Base-by-base conservation (phyloP, 169 alveolate genomes). In the Fabrea salina region DNA sequence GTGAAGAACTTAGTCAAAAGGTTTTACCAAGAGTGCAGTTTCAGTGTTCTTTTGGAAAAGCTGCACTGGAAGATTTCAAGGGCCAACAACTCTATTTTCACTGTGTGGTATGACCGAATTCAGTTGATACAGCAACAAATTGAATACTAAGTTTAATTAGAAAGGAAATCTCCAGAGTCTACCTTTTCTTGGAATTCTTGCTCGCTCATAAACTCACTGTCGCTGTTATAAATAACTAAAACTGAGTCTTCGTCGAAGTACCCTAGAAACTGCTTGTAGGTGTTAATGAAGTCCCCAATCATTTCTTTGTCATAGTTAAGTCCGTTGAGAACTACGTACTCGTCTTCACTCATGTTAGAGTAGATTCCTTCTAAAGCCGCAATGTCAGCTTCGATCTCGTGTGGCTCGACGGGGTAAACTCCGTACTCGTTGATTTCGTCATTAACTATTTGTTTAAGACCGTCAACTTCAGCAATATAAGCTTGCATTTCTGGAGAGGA, bases 1-100 rank as follows among this genome's bases (percentile, higher is more conserved):
- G 89, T 98, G 83, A 89, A 89, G 40, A 89, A 92, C 44, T 82
- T 93, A 13, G 74, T 83, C 25, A 90, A 89, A 8, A 86, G 97
- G 70, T 90, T 93, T 81, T 77, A 82, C 64, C 61, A 84, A 19
- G 89, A 83, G 19, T 5, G 0, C 11, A n/a, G 22, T 3, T 0
- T 16, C 40, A 6, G 11, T 3, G 5, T 30, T 57, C 74, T 33
- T 61, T 7, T 61, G 57, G 27, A 84, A 74, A 57, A 79, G 16
- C 22, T 68, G 61, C 16, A 68, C 27, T 19, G 44, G 30, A 68
- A 47, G 16, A 68, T 68, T 43, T 16, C 41, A 5, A 68, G 61
- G 16, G 78, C 78, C 22, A 68, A 43, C 4, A 47, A 68, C 78
- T 68, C 78, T 3, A 19, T 68, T 39, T 68, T 68, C 39, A 68